Evolutionary conservation across 495 filamentous ascomycete species (phyloP).

Genomic region (Lineolata rhizophorae): DNA sequence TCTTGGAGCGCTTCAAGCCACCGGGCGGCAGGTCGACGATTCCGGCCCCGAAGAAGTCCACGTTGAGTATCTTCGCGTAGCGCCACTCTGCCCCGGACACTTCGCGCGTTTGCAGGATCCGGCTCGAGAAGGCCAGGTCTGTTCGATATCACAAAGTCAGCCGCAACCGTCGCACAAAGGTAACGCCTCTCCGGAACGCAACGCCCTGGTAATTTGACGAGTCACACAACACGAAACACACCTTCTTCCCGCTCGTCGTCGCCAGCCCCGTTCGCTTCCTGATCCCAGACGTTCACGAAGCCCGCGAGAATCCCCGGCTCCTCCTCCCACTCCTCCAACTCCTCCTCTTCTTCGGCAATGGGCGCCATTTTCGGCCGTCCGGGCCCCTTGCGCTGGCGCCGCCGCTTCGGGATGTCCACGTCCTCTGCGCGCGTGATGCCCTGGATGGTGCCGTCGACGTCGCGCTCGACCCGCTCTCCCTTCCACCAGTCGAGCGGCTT

Average conservation of each 20-base stretch:
- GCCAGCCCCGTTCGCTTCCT: conserved; percentile 24
- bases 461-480: conserved; percentile 56
- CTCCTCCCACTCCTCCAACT: conserved; percentile 37
- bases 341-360: conserved; percentile 20
- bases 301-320: conserved; percentile 35
- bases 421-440: conserved; percentile 56
- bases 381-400: conserved; percentile 13
- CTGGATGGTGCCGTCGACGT: conserved; percentile 37
- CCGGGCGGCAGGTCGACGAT: conserved; percentile 72
- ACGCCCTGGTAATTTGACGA: too few relatives aligned
- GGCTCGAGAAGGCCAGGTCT: conserved; percentile 57
- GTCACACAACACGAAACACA: too few relatives aligned
- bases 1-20: conserved; percentile 68
- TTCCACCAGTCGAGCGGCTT: conserved; percentile 75
- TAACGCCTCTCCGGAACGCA: too few relatives aligned
- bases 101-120: conserved; percentile 50
- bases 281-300: conserved; percentile 33
- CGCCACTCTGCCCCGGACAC: conserved; percentile 56
- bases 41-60: conserved; percentile 69
- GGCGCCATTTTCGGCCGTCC: not conserved
- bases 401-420: conserved; percentile 18
- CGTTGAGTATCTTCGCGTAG: conserved; percentile 68
- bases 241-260: conserved; percentile 35
- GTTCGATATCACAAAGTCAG: too few relatives aligned
- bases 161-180: too few relatives aligned